Evolutionary conservation across 78 protist species (phyloP), one percentile per base, ranked within the genome.

Genomic region (Dictyostelium capitatum): DNA sequence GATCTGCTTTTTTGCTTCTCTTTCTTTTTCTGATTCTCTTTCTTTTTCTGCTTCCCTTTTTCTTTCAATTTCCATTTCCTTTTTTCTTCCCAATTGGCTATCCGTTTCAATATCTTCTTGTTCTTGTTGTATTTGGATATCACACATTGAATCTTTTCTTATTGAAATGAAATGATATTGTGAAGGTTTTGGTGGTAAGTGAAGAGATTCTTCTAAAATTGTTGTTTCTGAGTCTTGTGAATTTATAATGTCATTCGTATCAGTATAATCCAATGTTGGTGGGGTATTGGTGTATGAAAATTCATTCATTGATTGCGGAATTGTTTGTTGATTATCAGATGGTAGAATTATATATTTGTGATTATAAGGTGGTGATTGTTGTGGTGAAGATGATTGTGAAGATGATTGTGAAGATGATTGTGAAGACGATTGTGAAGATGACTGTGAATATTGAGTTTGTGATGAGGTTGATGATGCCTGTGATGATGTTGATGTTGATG

Each of bases 181-280:
- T 67, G 19, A 47, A 15, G 75, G 75, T 32, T 15, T 67, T 30
- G 75, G 75, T 4, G 75, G 75, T 32, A n/a, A 41, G 2, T 37
- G 43, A 37, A 37, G 43, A 3, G 43, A 10, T 14, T 67, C 48
- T 28, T 67, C 75, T 67, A 67, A 67, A 67, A 67, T 32, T 37
- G 75, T 67, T 15, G 43, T n/a, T 4, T 67, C 75, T 3, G 75
- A 67, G 30, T 67, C 75, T 70, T 19, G 78, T 5, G 53, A 70
- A 41, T 28, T 11, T 8, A 41, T 6, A 30, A 70, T 41, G 32
- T 70, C 25, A 25, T 9, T 70, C 6, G 25, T 70, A 10, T 25
- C 41, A 4, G 10, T 11, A 62, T 4, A 11, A 3, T 62, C 70
- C 15, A 25, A 11, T 62, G 70, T 25, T 25, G 25, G 37, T 62